Percentiles rank a stretch among this genome's conserved stretches.
These are phyloP conservation scores for Aspergillus calidoustus DNA, from an alignment of 2,329 filamentous ascomycete species.

Conservation along the genomic window DNA sequence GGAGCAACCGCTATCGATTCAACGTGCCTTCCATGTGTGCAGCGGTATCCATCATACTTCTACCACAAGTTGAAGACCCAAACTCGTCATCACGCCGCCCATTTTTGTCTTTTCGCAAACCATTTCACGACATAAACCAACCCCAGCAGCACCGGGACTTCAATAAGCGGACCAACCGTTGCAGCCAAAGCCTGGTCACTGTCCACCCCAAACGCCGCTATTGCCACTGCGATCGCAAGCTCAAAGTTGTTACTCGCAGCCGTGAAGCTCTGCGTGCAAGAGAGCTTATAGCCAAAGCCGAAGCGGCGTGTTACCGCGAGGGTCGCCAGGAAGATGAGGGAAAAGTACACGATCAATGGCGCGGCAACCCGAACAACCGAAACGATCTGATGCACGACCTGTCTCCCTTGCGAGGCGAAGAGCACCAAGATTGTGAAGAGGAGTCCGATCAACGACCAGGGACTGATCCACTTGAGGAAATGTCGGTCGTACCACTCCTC, in stretches of 20 bases:
- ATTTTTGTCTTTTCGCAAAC: conserved; percentile 33
- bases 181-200: conserved; percentile 81
- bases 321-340: conserved; percentile 73
- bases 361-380: conserved; percentile 81
- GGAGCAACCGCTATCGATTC: too few species aligned
- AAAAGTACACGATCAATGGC: conserved; percentile 81
- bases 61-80: not conserved
- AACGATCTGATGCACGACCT: conserved; percentile 81
- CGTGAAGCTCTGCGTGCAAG: conserved; percentile 81
- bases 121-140: conserved; percentile 73
- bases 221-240: conserved; percentile 84
- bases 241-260: conserved; percentile 95
- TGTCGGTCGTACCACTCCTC: conserved; percentile 66
- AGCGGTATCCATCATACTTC: not conserved
- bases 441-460: conserved; percentile 79
- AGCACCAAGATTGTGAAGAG: conserved; percentile 86
- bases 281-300: conserved; percentile 74
- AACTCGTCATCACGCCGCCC: conserved; percentile 22
- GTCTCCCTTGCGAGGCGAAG: conserved; percentile 78
- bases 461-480: conserved; percentile 72
- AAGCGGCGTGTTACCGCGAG: conserved; percentile 64
- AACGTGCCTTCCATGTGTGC: not conserved
- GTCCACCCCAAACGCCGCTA: conserved; percentile 76
- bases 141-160: conserved; percentile 79
- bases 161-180: conserved; percentile 83